Evolutionary conservation across 163 green algal species (phyloP).

Genomic region (Chloromonas sp.): DNA sequence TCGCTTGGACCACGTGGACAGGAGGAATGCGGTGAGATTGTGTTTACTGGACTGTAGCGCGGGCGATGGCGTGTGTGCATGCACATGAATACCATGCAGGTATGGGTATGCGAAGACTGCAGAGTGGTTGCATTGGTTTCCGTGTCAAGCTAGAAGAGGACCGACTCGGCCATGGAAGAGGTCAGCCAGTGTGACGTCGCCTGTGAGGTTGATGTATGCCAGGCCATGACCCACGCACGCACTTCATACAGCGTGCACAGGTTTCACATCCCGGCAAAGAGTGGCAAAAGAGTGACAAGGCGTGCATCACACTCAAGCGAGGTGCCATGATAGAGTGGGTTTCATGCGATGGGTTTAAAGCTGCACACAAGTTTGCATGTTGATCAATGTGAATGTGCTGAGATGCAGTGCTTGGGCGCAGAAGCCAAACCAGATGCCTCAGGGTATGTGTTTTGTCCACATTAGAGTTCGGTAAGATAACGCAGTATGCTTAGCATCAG

Average conservation of each 20-base stretch:
- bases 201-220: constrained; percentile 32
- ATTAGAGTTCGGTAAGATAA: constrained; percentile 47
- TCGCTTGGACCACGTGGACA: background rate
- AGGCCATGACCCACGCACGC: constrained; percentile 31
- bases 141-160: constrained; percentile 41
- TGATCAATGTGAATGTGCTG: too few species aligned
- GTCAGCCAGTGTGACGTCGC: constrained; percentile 38
- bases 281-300: background rate
- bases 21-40: too few species aligned
- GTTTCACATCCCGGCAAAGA: constrained; percentile 39
- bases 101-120: too few species aligned
- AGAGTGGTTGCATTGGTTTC: too few species aligned
- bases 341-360: too few species aligned
- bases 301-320: background rate
- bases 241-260: background rate
- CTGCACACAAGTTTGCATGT: too few species aligned
- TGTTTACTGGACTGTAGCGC: too few species aligned
- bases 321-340: background rate
- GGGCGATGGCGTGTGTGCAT: too few species aligned
- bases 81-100: too few species aligned
- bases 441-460: background rate
- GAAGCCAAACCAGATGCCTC: background rate
- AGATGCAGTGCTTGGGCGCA: too few species aligned
- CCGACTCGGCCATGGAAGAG: constrained; percentile 15
- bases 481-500: constrained; percentile 41